Evolutionary conservation across 495 filamentous ascomycete genomes (phyloP).

Genomic region (Letharia columbiana): DNA sequence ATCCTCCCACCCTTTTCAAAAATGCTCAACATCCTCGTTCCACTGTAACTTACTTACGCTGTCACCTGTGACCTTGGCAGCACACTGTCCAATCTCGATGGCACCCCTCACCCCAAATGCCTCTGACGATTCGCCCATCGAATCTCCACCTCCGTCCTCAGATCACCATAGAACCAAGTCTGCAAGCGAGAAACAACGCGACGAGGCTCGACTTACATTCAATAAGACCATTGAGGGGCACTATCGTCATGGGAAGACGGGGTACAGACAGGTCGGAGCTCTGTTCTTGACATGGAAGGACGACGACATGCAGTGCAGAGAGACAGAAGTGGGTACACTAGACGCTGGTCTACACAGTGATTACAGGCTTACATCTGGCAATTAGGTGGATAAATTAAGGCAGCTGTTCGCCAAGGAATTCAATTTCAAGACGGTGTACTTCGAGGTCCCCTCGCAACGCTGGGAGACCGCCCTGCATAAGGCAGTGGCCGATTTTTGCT

Average conservation of each 20-base stretch:
- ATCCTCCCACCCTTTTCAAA: not conserved
- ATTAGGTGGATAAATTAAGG: conserved; percentile 21
- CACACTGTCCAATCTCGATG: not conserved
- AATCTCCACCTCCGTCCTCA: not conserved
- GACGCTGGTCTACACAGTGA: not conserved
- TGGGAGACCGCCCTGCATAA: conserved; percentile 23
- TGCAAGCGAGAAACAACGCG: conserved; percentile 11
- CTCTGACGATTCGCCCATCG: conserved; percentile 8
- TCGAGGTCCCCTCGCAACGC: conserved; percentile 23
- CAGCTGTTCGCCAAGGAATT: conserved; percentile 20
- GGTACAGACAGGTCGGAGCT: conserved; percentile 44
- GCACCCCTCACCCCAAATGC: not conserved
- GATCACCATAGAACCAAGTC: conserved; percentile 8
- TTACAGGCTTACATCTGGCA: not conserved
- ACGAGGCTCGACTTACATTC: conserved; percentile 22
- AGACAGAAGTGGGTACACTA: conserved; percentile 18
- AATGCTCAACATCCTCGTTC: not conserved
- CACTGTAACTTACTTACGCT: not conserved
- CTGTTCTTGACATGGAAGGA: conserved; percentile 48
- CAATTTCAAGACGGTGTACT: conserved; percentile 23
- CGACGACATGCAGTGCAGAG: conserved; percentile 41
- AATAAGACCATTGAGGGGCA: conserved; percentile 25
- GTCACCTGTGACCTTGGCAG: not conserved
- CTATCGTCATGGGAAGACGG: conserved; percentile 22
- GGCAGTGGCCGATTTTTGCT: conserved; percentile 20